Conservation (phyloP, 2,329 filamentous ascomycete species). For the Colletotrichum nymphaeae region DNA sequence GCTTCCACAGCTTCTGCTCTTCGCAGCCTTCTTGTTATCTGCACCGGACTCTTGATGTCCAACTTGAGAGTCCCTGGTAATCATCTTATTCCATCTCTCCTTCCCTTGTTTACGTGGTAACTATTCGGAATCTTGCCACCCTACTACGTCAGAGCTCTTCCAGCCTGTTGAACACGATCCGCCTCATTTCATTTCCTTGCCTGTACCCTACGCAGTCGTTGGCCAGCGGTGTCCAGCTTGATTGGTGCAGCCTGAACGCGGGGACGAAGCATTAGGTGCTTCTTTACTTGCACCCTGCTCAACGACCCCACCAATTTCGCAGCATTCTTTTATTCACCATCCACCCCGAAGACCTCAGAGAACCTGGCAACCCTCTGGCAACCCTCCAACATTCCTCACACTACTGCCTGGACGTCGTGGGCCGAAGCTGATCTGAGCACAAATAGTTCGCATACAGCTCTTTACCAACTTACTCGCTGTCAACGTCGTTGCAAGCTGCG, state of each 20-base stretch:
- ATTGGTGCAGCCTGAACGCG: constrained; percentile 14
- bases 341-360: constrained; percentile 20
- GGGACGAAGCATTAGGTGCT: constrained; percentile 10
- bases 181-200: not conserved
- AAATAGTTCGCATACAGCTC: constrained; percentile 72
- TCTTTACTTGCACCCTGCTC: constrained; percentile 13
- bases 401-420: constrained; percentile 52
- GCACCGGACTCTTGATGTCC: not conserved
- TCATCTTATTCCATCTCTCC: not conserved
- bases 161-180: not conserved
- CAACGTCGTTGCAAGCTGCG: constrained; percentile 78
- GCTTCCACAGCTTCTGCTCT: not conserved
- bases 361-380: constrained; percentile 13
- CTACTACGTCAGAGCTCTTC: constrained; percentile 3
- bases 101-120: not conserved
- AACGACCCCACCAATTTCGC: constrained; percentile 31
- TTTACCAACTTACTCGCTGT: constrained; percentile 63
- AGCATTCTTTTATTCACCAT: constrained; percentile 33
- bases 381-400: constrained; percentile 6
- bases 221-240: not conserved
- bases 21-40: not conserved
- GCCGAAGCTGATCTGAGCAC: constrained; percentile 68
- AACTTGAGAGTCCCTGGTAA: not conserved
- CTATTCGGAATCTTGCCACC: constrained; percentile 13
- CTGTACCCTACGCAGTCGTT: not conserved